Evolutionary conservation across 192 early-diverging fungal genomes (phyloP).

Genomic region (Paraglomus brasilianum): DNA sequence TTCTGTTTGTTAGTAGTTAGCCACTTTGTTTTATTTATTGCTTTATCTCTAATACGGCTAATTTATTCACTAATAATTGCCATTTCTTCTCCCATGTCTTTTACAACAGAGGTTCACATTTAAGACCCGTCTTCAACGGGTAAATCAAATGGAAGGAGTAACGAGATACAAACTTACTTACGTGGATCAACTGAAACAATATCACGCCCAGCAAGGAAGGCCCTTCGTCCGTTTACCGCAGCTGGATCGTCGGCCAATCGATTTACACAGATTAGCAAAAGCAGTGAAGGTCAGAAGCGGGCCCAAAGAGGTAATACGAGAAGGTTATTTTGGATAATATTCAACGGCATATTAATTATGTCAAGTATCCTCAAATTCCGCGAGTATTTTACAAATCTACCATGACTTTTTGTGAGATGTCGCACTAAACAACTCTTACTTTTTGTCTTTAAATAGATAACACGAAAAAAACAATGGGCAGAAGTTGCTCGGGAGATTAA

Average conservation of each 20-base stretch:
- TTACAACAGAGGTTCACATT: conserved; percentile 77
- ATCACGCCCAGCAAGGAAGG: conserved; percentile 77
- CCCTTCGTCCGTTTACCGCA: conserved; percentile 77
- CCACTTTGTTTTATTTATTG: conserved; percentile 13
- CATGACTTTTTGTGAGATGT: not conserved
- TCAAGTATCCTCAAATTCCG: not conserved
- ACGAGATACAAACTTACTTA: conserved; percentile 86
- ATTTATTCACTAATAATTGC: not conserved
- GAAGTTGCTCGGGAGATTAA: conserved; percentile 71
- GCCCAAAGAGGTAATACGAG: conserved; percentile 52
- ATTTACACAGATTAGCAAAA: conserved; percentile 79
- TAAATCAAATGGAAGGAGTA: conserved; percentile 90
- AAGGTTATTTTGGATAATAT: not conserved
- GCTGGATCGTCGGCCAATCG: conserved; percentile 82
- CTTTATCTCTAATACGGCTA: not conserved
- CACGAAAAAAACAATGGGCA: conserved; percentile 71
- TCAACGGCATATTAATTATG: not conserved
- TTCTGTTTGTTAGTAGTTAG: conserved; percentile 28
- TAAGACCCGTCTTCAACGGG: conserved; percentile 82
- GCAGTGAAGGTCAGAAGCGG: conserved; percentile 79
- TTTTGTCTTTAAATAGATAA: conserved; percentile 49
- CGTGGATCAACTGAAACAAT: conserved; percentile 86
- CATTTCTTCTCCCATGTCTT: not conserved
- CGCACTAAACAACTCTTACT: not conserved
- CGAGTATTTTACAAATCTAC: not conserved